Evolutionary conservation across 2,329 filamentous ascomycete species (phyloP).

Genomic region (Myriosclerotinia duriaeana): DNA sequence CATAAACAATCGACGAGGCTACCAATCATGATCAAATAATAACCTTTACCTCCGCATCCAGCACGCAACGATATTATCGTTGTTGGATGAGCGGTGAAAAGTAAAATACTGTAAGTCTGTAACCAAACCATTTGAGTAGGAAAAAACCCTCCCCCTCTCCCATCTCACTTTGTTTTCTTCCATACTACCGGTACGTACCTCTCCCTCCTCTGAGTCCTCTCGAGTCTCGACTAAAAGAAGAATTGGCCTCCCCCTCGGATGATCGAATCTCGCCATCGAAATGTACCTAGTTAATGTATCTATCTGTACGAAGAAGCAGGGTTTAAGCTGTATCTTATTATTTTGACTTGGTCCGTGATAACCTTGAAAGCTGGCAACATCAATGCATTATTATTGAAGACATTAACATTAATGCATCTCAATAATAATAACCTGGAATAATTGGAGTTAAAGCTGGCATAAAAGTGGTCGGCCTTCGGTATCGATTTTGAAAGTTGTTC

Average conservation of each 20-base stretch:
- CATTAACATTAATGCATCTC: conserved; percentile 20
- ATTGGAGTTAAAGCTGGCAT: conserved; percentile 3
- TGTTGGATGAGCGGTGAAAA: conserved; percentile 21
- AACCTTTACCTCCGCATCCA: background rate
- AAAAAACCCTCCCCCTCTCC: background rate
- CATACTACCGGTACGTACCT: background rate
- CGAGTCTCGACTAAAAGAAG: too few species aligned
- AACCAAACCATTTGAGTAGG: background rate
- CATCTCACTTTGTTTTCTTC: background rate
- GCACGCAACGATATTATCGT: background rate
- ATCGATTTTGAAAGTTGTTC: conserved; percentile 6
- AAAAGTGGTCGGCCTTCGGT: background rate
- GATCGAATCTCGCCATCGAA: conserved; percentile 19
- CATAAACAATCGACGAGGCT: conserved; percentile 23
- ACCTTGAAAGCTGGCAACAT: background rate
- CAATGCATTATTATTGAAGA: conserved; percentile 22
- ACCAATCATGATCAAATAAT: background rate
- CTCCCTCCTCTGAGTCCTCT: too few species aligned
- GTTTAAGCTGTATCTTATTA: conserved; percentile 4
- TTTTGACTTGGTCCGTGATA: conserved; percentile 16
- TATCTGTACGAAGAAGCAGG: conserved; percentile 18
- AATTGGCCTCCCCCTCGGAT: background rate
- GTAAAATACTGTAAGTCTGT: background rate
- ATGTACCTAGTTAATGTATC: conserved; percentile 17
- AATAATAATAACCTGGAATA: background rate